These are phyloP conservation scores for Ganoderma lingzhi DNA, from an alignment of 1,284 basidiomycete species.

Conservation along the genomic window DNA sequence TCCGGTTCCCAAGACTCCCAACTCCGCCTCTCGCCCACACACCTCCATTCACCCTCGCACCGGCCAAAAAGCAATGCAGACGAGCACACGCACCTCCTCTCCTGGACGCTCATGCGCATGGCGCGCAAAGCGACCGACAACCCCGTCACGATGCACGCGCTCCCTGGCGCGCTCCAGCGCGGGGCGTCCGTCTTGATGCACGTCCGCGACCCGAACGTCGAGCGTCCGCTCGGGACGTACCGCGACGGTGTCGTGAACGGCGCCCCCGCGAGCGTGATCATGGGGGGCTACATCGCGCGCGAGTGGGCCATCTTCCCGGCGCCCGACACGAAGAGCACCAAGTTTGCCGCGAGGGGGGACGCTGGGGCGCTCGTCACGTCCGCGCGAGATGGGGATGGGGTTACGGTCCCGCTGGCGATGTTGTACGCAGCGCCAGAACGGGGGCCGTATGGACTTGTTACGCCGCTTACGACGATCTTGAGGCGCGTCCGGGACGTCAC, in stretches of 20 bases:
- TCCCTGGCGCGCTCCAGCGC: constrained; percentile 27
- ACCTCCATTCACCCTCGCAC: constrained; percentile 2
- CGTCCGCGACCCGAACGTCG: constrained; percentile 33
- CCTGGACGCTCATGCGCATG: constrained; percentile 33
- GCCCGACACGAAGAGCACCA: constrained; percentile 13
- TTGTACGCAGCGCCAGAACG: constrained; percentile 31
- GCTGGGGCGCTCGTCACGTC: constrained; percentile 30
- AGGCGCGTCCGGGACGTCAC: constrained; percentile 31
- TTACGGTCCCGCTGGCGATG: constrained; percentile 27
- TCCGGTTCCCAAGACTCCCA: neutral
- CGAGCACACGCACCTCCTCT: constrained; percentile 33
- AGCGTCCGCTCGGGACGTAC: constrained; percentile 32
- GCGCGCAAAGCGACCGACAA: constrained; percentile 25
- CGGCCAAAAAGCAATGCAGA: constrained; percentile 10
- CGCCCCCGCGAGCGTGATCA: constrained; percentile 30
- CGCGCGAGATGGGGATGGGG: constrained; percentile 10
- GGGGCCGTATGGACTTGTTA: constrained; percentile 33
- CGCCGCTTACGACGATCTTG: constrained; percentile 32
- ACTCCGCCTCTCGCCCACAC: constrained; percentile 3
- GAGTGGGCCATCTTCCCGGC: constrained; percentile 33
- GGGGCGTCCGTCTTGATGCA: constrained; percentile 31
- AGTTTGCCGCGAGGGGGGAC: constrained; percentile 32
- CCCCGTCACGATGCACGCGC: constrained; percentile 28
- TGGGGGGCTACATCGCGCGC: constrained; percentile 30
- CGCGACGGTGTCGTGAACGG: constrained; percentile 33